phyloP scores from a whole-genome alignment of 2,329 filamentous ascomycete genomes.

The Pseudogymnoascus sp. region DNA sequence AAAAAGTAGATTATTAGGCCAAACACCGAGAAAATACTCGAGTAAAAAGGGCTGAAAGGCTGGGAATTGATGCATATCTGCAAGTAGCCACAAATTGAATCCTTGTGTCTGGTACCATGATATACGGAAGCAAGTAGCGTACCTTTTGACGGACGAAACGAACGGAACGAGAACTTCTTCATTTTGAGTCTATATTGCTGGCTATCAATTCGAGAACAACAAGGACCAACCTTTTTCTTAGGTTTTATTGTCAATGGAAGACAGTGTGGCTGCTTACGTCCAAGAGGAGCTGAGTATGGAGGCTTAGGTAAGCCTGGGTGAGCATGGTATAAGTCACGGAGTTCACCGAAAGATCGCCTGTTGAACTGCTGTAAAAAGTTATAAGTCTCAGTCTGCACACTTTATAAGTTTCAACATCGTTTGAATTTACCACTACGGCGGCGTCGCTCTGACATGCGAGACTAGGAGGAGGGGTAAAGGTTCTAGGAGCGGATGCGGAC shows the following conservation, averaged over 20 bases:
- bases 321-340: neutral
- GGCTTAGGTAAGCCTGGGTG: neutral
- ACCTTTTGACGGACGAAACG: slow-evolving; percentile 2
- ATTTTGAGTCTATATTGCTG: neutral
- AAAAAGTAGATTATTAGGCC: neutral
- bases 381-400: neutral
- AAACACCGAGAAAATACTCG: neutral
- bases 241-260: neutral
- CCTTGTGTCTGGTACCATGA: neutral
- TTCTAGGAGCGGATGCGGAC: neutral
- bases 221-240: neutral
- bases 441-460: neutral
- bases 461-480: neutral
- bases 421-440: neutral
- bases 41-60: neutral
- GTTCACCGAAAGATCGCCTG: neutral
- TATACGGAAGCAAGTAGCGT: neutral
- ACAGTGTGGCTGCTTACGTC: neutral
- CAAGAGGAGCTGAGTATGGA: neutral
- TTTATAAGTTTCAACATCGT: neutral
- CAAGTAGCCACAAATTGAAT: neutral
- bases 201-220: neutral
- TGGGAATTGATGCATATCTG: neutral
- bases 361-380: neutral
- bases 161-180: slow-evolving; percentile 4